phyloP scores from a whole-genome alignment of 179 eudicot genomes.

The Sideroxylon spinosum region DNA sequence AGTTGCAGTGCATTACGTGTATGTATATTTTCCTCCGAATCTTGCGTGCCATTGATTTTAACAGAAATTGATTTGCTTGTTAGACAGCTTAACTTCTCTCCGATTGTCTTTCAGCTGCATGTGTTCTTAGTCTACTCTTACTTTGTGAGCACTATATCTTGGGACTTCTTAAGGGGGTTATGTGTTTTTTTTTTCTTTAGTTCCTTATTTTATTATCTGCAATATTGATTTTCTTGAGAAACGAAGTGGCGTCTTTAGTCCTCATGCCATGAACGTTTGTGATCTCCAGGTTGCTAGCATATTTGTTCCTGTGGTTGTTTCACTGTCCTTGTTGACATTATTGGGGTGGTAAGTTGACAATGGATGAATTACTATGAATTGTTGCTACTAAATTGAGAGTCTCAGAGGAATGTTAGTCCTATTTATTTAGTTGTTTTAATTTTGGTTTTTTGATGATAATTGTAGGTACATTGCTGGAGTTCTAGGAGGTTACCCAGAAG shows the following conservation, averaged over 20 bases:
- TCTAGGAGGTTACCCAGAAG: conserved; percentile 58
- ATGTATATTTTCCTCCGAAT: neutral
- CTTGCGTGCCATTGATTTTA: neutral
- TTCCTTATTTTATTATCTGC: neutral
- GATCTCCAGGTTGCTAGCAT: conserved; percentile 76
- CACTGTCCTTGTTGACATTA: conserved; percentile 62
- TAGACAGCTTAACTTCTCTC: neutral
- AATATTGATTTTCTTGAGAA: neutral
- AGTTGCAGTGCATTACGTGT: neutral
- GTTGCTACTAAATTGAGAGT: neutral
- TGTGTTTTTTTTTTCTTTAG: neutral
- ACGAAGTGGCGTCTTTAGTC: conserved; percentile 8
- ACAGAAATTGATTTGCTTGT: neutral
- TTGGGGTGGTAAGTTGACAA: conserved; percentile 68
- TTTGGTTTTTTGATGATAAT: neutral
- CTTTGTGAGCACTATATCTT: no score
- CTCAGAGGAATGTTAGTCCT: neutral
- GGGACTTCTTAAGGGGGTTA: no score
- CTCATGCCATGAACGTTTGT: conserved; percentile 9
- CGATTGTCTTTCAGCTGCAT: neutral
- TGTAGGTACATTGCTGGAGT: conserved; percentile 77
- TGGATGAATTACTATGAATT: neutral
- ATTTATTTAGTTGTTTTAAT: neutral
- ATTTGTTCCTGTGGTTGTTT: conserved; percentile 84
- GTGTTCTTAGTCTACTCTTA: neutral